Conservation (phyloP, 192 early-diverging fungal genomes). For the Dissophora ornata region DNA sequence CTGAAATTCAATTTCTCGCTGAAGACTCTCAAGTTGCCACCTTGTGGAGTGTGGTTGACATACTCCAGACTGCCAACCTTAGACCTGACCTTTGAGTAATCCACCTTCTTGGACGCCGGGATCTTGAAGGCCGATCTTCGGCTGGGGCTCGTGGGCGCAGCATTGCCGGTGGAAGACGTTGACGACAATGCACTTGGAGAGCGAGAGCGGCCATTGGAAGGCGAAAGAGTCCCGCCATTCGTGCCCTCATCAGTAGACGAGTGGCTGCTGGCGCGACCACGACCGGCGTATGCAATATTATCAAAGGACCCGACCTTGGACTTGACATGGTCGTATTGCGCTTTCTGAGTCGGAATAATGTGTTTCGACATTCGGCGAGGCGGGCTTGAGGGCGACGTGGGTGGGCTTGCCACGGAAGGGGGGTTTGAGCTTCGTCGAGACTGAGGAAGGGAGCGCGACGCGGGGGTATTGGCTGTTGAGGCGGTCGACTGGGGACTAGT, state of each 20-base stretch:
- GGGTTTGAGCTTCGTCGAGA: conserved; percentile 27
- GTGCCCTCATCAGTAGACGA: conserved; percentile 15
- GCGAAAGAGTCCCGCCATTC: background rate
- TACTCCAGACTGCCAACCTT: conserved; percentile 60
- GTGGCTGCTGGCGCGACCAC: conserved; percentile 16
- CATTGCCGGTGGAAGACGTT: conserved; percentile 16
- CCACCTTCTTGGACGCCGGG: conserved; percentile 40
- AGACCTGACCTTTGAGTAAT: conserved; percentile 52
- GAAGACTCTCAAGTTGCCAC: conserved; percentile 52
- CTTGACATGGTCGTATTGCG: conserved; percentile 29
- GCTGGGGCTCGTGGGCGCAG: conserved; percentile 5
- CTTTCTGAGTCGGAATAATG: conserved; percentile 47
- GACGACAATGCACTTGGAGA: conserved; percentile 26
- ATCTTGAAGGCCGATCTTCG: conserved; percentile 42
- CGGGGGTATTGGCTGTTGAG: no score
- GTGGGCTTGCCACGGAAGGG: conserved; percentile 14
- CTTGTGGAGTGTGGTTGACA: conserved; percentile 58
- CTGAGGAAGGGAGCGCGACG: conserved; percentile 8
- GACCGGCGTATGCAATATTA: conserved; percentile 34
- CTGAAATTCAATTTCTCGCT: conserved; percentile 43
- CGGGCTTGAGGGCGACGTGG: conserved; percentile 13
- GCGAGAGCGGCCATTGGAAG: conserved; percentile 9
- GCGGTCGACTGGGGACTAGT: no score
- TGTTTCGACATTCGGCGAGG: conserved; percentile 43
- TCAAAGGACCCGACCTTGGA: conserved; percentile 59